Percentiles rank a stretch among this genome's conserved stretches.
Evolutionary conservation across 2,329 filamentous ascomycete species (phyloP).

Genomic region (Epichloe aotearoae): DNA sequence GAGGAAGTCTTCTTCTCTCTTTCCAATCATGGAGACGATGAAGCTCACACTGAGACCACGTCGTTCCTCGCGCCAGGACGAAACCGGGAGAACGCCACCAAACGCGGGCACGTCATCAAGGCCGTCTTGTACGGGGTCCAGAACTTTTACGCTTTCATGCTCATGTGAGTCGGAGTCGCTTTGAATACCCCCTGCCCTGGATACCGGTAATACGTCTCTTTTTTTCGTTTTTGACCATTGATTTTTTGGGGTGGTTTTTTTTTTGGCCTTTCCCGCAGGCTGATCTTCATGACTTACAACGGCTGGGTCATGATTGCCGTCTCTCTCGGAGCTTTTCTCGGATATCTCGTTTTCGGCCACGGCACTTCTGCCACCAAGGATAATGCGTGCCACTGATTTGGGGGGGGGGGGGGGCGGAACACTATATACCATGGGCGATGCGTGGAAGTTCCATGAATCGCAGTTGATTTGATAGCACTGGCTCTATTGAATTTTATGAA

Average conservation of each 20-base stretch:
- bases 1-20: slow-evolving; percentile 12
- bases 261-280: slow-evolving; percentile 37
- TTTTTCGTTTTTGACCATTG: neutral
- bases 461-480: too few species aligned
- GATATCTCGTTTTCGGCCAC: slow-evolving; percentile 71
- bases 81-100: slow-evolving; percentile 45
- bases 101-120: slow-evolving; percentile 65
- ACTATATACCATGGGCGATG: too few species aligned
- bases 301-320: slow-evolving; percentile 95
- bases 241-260: too few species aligned
- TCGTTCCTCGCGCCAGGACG: slow-evolving; percentile 61
- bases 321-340: slow-evolving; percentile 74
- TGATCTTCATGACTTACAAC: slow-evolving; percentile 99
- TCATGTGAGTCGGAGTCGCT: slow-evolving; percentile 58
- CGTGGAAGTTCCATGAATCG: too few species aligned
- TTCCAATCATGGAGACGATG: slow-evolving; percentile 14
- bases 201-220: neutral
- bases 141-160: slow-evolving; percentile 98
- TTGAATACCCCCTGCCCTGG: too few species aligned
- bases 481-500: too few species aligned
- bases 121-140: slow-evolving; percentile 77
- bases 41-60: slow-evolving; percentile 46
- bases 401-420: too few species aligned
- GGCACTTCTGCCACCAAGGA: slow-evolving; percentile 62
- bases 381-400: slow-evolving; percentile 70